Conservation (phyloP, 179 eudicot species). For the Beta macrorhiza region DNA sequence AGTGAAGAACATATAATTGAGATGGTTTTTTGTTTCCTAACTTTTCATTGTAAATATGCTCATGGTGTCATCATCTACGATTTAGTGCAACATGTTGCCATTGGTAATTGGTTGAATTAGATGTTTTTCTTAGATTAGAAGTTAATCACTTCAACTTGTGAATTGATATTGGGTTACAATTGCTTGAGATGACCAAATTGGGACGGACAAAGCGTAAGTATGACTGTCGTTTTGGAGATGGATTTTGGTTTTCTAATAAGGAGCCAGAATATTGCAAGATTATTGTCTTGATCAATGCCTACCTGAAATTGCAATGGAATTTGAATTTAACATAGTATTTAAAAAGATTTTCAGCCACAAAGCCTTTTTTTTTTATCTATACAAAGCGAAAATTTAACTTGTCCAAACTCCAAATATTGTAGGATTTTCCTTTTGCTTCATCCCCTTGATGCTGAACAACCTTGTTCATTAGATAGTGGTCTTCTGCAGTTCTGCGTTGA, state of each 20-base stretch:
- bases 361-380: background rate
- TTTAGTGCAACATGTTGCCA: background rate
- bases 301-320: background rate
- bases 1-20: too few species aligned
- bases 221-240: background rate
- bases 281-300: background rate
- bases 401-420: too few species aligned
- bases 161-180: background rate
- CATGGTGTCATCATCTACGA: background rate
- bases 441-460: background rate
- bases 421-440: background rate
- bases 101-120: background rate
- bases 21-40: too few species aligned
- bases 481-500: background rate
- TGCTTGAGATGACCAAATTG: background rate
- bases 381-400: background rate
- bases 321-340: background rate
- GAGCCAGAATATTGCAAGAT: background rate
- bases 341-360: background rate
- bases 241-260: background rate
- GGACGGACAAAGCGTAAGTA: background rate
- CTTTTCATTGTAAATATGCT: too few species aligned
- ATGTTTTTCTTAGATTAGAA: background rate
- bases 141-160: background rate
- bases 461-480: background rate